Percentiles rank a stretch among this genome's conserved stretches.
These are phyloP conservation scores for Nakazawaea siamensis DNA, from an alignment of 805 yeast species.

Conservation along the genomic window DNA sequence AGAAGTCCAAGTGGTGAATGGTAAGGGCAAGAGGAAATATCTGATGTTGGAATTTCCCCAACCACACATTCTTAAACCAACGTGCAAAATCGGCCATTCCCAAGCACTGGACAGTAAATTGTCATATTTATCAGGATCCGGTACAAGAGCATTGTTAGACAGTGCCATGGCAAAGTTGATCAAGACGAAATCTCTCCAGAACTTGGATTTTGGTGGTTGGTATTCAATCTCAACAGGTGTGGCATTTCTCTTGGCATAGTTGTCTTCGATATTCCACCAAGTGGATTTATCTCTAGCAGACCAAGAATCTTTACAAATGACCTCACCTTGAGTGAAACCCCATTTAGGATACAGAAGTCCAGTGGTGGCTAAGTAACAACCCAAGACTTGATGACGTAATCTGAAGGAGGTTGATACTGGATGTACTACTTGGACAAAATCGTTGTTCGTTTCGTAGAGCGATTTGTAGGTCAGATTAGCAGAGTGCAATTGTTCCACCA, in stretches of 20 bases:
- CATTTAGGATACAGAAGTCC: slow-evolving; percentile 83
- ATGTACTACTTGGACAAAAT: slow-evolving; percentile 49
- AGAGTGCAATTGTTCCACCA: slow-evolving; percentile 43
- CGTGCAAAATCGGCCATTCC: slow-evolving; percentile 72
- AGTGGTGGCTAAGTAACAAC: slow-evolving; percentile 81
- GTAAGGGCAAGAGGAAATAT: slow-evolving; percentile 64
- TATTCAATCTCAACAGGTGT: slow-evolving; percentile 24
- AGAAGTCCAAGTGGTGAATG: slow-evolving; percentile 56
- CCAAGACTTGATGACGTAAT: slow-evolving; percentile 55
- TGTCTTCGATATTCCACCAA: slow-evolving; percentile 79
- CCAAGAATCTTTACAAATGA: slow-evolving; percentile 53
- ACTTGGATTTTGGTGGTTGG: slow-evolving; percentile 40
- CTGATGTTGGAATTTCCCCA: slow-evolving; percentile 52
- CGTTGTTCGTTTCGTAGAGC: slow-evolving; percentile 31
- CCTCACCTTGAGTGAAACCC: slow-evolving; percentile 97
- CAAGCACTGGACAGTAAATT: slow-evolving; percentile 69
- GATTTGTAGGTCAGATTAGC: slow-evolving; percentile 18
- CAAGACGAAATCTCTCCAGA: slow-evolving; percentile 62
- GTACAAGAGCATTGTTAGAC: slow-evolving; percentile 73
- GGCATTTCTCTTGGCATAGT: slow-evolving; percentile 38
- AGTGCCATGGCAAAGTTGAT: slow-evolving; percentile 78
- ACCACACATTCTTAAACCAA: slow-evolving; percentile 70
- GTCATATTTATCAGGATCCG: slow-evolving; percentile 65
- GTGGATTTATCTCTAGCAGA: slow-evolving; percentile 50
- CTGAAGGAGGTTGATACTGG: slow-evolving; percentile 83